These are phyloP conservation scores for Lodderomyces parapsilosis DNA, from an alignment of 1,139 yeast genomes.

Conservation along the genomic window DNA sequence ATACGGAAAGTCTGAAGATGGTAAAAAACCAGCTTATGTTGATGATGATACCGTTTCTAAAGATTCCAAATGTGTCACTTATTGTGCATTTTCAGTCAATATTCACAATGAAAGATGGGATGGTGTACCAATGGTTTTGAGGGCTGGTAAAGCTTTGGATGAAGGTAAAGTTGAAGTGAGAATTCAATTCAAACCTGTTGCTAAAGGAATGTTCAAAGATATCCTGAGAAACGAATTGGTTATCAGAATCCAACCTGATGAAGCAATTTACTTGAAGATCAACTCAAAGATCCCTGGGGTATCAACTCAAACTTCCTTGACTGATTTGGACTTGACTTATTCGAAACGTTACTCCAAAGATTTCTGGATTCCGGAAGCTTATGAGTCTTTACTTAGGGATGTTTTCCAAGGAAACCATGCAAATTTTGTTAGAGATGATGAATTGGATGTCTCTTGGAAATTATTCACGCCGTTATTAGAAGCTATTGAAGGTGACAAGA, in stretches of 20 bases:
- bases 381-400: constrained; percentile 92
- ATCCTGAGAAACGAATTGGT: constrained; percentile 92
- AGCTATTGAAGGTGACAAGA: constrained; percentile 70
- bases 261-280: constrained; percentile 88
- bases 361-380: constrained; percentile 96
- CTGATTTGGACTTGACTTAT: constrained; percentile 90
- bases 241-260: constrained; percentile 90
- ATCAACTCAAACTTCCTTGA: constrained; percentile 73
- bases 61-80: constrained; percentile 85
- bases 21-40: constrained; percentile 81
- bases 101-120: constrained; percentile 96
- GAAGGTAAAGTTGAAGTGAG: constrained; percentile 93
- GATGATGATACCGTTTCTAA: constrained; percentile 91
- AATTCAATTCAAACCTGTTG: constrained; percentile 85
- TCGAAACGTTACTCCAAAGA: constrained; percentile 73
- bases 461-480: constrained; percentile 88
- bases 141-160: constrained; percentile 96
- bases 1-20: constrained; percentile 80
- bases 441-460: constrained; percentile 89
- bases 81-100: constrained; percentile 77
- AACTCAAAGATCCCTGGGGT: constrained; percentile 94
- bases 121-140: constrained; percentile 91
- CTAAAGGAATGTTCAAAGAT: constrained; percentile 75
- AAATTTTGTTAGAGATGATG: constrained; percentile 97
- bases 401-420: constrained; percentile 91